Evolutionary conservation across 768 basidiomycete species (phyloP).

Genomic region (Peribolospora kevripleyi): DNA sequence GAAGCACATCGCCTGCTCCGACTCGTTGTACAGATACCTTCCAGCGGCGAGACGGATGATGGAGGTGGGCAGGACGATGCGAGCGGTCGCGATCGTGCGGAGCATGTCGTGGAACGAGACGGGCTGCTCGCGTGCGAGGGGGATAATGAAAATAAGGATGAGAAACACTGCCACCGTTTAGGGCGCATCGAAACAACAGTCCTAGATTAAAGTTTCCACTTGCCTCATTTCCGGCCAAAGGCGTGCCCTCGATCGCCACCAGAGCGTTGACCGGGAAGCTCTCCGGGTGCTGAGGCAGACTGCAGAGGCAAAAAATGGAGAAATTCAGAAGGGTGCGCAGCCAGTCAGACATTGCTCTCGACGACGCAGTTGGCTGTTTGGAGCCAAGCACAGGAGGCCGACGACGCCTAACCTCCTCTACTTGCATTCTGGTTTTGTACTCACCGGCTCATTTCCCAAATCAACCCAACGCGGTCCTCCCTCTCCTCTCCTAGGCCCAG

Average conservation of each 20-base stretch:
- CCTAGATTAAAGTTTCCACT: conserved; percentile 7
- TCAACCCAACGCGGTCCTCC: conserved; percentile 69
- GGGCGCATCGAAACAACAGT: background rate
- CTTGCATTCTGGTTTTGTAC: conserved; percentile 12
- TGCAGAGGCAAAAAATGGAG: conserved; percentile 16
- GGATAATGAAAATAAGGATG: background rate
- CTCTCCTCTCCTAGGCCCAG: conserved; percentile 81
- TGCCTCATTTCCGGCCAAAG: conserved; percentile 72
- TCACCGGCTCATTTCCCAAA: conserved; percentile 77
- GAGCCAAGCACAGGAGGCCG: too few relatives aligned
- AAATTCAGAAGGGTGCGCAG: too few relatives aligned
- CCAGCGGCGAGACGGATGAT: conserved; percentile 92
- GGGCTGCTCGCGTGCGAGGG: conserved; percentile 26
- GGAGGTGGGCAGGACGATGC: conserved; percentile 65
- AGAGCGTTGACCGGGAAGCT: conserved; percentile 96
- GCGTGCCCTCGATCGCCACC: conserved; percentile 85
- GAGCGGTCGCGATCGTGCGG: conserved; percentile 83
- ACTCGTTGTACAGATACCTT: conserved; percentile 61
- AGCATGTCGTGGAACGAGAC: conserved; percentile 61
- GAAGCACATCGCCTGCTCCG: conserved; percentile 93
- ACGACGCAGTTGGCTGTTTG: too few relatives aligned
- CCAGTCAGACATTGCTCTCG: too few relatives aligned
- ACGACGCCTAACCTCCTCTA: too few relatives aligned
- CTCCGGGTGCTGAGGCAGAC: conserved; percentile 90
- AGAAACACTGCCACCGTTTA: background rate